A percentile compares a stretch with the other conserved stretches of the same genome.
phyloP scores from a whole-genome alignment of 495 filamentous ascomycete species.

The Mytilinidion resinicola region DNA sequence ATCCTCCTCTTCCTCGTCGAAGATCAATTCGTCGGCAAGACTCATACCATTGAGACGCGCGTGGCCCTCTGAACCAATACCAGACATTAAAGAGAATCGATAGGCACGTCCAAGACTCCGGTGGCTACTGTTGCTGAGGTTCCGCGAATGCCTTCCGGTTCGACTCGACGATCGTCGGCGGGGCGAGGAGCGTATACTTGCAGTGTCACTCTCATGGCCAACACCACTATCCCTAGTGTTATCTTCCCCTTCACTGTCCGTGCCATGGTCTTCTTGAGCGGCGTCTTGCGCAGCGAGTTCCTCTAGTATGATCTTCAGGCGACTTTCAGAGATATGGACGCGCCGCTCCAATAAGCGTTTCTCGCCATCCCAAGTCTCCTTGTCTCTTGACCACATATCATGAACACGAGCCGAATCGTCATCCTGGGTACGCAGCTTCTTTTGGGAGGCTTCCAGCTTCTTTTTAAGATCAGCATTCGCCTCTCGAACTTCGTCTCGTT shows the following conservation, averaged over 20 bases:
- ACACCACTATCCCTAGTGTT: constrained; percentile 39
- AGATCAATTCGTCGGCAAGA: constrained; percentile 82
- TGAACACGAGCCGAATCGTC: constrained; percentile 74
- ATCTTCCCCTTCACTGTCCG: constrained; percentile 50
- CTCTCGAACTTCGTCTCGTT: constrained; percentile 79
- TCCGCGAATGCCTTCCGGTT: constrained; percentile 47
- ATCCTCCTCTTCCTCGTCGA: constrained; percentile 64
- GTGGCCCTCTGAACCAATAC: constrained; percentile 42
- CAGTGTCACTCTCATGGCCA: constrained; percentile 61
- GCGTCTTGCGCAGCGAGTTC: constrained; percentile 75
- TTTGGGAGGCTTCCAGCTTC: constrained; percentile 72
- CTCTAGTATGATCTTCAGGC: constrained; percentile 73
- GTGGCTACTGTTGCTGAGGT: constrained; percentile 60
- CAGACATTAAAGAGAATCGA: constrained; percentile 61
- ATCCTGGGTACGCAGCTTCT: constrained; percentile 71
- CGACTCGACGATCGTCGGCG: constrained; percentile 44
- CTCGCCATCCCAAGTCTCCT: constrained; percentile 73
- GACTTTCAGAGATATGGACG: constrained; percentile 78
- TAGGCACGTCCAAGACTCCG: constrained; percentile 37
- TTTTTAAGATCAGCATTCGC: constrained; percentile 65
- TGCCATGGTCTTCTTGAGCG: constrained; percentile 40
- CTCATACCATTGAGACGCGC: constrained; percentile 62
- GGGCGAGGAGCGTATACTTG: constrained; percentile 65
- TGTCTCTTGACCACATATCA: constrained; percentile 71
- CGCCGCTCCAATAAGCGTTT: constrained; percentile 74